Evolutionary conservation across 768 basidiomycete species (phyloP), one percentile per base, ranked within the genome.

Genomic region (Daedaleopsis sinensis): DNA sequence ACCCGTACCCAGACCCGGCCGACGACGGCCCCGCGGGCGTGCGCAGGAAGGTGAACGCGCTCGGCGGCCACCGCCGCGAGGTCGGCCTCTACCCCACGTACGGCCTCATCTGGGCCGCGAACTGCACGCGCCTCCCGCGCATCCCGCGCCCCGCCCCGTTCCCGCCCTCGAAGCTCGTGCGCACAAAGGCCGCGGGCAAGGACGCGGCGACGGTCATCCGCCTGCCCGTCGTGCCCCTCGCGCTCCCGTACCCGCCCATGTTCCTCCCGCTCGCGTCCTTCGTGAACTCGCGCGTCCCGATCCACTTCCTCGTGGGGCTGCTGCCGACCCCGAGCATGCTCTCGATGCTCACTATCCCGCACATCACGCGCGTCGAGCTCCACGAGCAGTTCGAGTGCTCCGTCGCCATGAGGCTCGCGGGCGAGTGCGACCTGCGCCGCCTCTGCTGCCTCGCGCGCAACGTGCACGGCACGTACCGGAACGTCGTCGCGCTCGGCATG

Each of bases 71-170:
- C 36, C 61, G 64, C 18, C 60, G 63, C 36, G 49, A 39, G 39
- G 61, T 63, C 27, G 43, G 27, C 27, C 24, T 66, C n/a, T 85
- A 80, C 62, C 86, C 91, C 3, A 79, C 84, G 12, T 91, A 93
- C 73, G 82, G 82, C 38, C 71, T 88, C 36, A 76, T 91, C 51
- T 79, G 91, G 56, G 86, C 85, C 8, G 78, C 87, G 0, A 78
- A 88, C 66, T 92, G 88, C 68, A 74, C 88, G 23, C 77, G 80
- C 39, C 78, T 91, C 5, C 84, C 88, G 3, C 71, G 77, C 35
- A 75, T 89, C 23, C 80, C 84, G 0, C 64, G 76, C 12, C n/a
- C n/a, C n/a, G 66, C 75, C 5, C 51, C 64, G 38, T 62, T 76
- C 0, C 66, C 64, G 36, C 65, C 69, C 6, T 71, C 65, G 55